phyloP scores from a whole-genome alignment of 805 yeast species.

The Spathaspora sp. region DNA sequence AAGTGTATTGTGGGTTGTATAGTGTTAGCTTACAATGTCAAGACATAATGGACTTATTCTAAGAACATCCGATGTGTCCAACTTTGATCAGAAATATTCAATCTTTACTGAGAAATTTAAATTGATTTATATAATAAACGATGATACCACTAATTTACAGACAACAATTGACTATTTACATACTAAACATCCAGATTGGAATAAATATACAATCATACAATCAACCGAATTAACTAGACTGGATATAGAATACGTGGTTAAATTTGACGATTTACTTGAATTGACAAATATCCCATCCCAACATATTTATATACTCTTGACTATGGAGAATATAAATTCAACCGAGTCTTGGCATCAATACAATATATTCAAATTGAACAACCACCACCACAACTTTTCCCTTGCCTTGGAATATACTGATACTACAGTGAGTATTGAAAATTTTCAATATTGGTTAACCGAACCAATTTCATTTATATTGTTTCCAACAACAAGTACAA shows the following conservation, averaged over 20 bases:
- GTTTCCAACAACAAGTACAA: neutral
- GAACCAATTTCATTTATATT: slow-evolving; percentile 3
- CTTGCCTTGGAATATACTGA: neutral
- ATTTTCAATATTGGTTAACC: slow-evolving; percentile 3
- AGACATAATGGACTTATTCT: slow-evolving; percentile 2
- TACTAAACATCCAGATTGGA: neutral
- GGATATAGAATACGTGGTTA: neutral
- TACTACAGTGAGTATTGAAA: neutral
- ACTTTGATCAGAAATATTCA: neutral
- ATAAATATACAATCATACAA: slow-evolving; percentile 1
- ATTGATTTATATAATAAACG: neutral
- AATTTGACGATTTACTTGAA: neutral
- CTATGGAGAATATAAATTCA: neutral
- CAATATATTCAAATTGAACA: neutral
- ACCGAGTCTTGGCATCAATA: neutral
- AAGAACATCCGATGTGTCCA: neutral
- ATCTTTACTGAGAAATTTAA: neutral
- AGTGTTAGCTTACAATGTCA: slow-evolving; percentile 1
- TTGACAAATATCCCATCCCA: neutral
- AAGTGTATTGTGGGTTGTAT: no score
- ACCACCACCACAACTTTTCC: neutral
- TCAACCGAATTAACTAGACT: neutral
- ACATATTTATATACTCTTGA: neutral
- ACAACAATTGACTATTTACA: neutral
- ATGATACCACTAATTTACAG: neutral